These are phyloP conservation scores for Stylosanthes scabra DNA, from an alignment of 331 rosid species.

Conservation along the genomic window DNA sequence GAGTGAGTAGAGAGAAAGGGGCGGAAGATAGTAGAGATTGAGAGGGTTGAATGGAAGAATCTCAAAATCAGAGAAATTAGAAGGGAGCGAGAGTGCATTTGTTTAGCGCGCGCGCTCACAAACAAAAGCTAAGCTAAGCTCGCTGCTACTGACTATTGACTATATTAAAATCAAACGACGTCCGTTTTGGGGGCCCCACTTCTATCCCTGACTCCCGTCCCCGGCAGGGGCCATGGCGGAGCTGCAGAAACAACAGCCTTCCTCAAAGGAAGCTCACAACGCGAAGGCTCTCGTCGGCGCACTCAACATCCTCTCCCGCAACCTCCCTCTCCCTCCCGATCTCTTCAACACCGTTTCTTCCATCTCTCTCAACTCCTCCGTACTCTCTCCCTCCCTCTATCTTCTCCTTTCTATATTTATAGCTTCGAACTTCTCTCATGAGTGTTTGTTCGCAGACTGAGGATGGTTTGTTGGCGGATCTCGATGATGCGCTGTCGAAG, in stretches of 20 bases:
- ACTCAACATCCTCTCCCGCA: slow-evolving; percentile 79
- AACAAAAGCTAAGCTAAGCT: background rate
- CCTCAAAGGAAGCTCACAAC: slow-evolving; percentile 37
- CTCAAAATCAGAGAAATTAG: slow-evolving; percentile 12
- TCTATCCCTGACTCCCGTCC: slow-evolving; percentile 1
- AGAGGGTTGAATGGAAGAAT: slow-evolving; percentile 23
- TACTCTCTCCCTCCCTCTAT: background rate
- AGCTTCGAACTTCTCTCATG: background rate
- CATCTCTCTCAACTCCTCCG: slow-evolving; percentile 45
- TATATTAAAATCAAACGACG: slow-evolving; percentile 2
- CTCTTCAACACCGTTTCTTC: slow-evolving; percentile 78
- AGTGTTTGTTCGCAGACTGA: slow-evolving; percentile 43
- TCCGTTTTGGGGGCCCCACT: slow-evolving; percentile 34
- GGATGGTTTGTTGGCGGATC: slow-evolving; percentile 54
- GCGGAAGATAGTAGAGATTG: slow-evolving; percentile 36
- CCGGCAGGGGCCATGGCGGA: slow-evolving; percentile 64
- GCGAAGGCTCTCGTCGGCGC: slow-evolving; percentile 77
- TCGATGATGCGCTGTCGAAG: slow-evolving; percentile 66
- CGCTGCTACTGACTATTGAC: background rate
- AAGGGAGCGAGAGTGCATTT: background rate
- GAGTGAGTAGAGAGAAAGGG: slow-evolving; percentile 42
- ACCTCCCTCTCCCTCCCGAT: slow-evolving; percentile 85
- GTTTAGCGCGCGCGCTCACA: background rate
- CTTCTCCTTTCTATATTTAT: background rate
- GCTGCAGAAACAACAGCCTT: slow-evolving; percentile 9